Evolutionary conservation across 805 yeast genomes (phyloP).

Genomic region (Teunomyces barrocoloradensis): DNA sequence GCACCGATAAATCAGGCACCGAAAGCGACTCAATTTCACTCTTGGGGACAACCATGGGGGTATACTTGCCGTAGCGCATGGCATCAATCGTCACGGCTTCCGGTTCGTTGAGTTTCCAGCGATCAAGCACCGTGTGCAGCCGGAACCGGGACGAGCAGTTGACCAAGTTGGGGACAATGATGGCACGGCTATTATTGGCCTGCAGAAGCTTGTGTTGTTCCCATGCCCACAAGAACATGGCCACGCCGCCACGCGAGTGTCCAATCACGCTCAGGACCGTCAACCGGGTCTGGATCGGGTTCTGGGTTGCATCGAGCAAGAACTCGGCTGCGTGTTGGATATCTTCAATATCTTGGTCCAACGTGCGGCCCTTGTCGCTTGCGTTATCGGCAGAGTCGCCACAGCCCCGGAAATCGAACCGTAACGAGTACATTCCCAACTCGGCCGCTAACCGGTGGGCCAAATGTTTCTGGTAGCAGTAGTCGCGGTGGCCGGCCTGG

Average conservation of each 20-base stretch:
- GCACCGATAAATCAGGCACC: conserved; percentile 41
- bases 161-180: conserved; percentile 60
- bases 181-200: conserved; percentile 23
- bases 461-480: conserved; percentile 64
- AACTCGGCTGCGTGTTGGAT: conserved; percentile 42
- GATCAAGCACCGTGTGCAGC: conserved; percentile 44
- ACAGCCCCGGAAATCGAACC: conserved; percentile 85
- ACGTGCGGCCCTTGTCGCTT: conserved; percentile 48
- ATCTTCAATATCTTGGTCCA: conserved; percentile 69
- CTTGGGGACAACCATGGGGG: conserved; percentile 40
- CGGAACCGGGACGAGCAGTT: conserved; percentile 73
- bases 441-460: conserved; percentile 59
- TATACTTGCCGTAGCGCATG: conserved; percentile 51
- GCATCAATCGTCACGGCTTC: conserved; percentile 24
- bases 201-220: conserved; percentile 37
- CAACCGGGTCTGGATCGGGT: conserved; percentile 42
- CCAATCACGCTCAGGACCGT: conserved; percentile 59
- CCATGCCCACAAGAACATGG: conserved; percentile 71
- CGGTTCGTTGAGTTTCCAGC: conserved; percentile 26
- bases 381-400: conserved; percentile 66
- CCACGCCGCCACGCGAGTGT: conserved; percentile 79
- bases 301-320: conserved; percentile 22
- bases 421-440: conserved; percentile 60
- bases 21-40: conserved; percentile 54
- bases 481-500: conserved; percentile 78